Conservation (phyloP, 2,329 filamentous ascomycete genomes). For the Ophiostoma angusticollis region DNA sequence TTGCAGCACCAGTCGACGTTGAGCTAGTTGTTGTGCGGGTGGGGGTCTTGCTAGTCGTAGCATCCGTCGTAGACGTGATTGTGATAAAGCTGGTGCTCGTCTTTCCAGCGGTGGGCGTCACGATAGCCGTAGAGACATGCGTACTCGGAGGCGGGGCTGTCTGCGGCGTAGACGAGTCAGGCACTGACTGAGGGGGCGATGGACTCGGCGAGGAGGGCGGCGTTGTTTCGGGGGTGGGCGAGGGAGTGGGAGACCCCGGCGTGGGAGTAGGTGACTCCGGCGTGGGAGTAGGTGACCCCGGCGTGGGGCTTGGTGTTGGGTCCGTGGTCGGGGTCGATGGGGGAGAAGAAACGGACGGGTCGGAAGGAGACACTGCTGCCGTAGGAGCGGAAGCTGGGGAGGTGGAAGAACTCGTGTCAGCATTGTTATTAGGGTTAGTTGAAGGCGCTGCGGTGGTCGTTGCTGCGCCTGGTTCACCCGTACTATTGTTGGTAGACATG, state of each 20-base stretch:
- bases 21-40: constrained; percentile 2
- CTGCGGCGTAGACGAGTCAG: constrained; percentile 10
- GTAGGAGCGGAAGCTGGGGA: constrained; percentile 10
- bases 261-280: constrained; percentile 3
- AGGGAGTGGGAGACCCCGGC: background rate
- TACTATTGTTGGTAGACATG: constrained; percentile 21
- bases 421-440: constrained; percentile 8
- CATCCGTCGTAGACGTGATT: constrained; percentile 9
- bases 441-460: constrained; percentile 6
- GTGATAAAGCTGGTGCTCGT: constrained; percentile 13
- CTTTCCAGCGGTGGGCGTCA: constrained; percentile 7
- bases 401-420: constrained; percentile 9
- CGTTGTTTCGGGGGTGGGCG: constrained; percentile 8
- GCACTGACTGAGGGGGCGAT: no score
- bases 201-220: no score
- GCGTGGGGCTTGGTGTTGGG: background rate
- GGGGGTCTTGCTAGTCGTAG: constrained; percentile 16
- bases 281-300: constrained; percentile 6
- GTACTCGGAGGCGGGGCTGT: constrained; percentile 11
- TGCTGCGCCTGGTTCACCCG: constrained; percentile 9
- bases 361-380: no score
- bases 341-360: no score
- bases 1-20: constrained; percentile 16
- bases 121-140: constrained; percentile 22
- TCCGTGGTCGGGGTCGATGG: no score